Conservation (phyloP, 441 rosid species). For the Iberis amara region DNA sequence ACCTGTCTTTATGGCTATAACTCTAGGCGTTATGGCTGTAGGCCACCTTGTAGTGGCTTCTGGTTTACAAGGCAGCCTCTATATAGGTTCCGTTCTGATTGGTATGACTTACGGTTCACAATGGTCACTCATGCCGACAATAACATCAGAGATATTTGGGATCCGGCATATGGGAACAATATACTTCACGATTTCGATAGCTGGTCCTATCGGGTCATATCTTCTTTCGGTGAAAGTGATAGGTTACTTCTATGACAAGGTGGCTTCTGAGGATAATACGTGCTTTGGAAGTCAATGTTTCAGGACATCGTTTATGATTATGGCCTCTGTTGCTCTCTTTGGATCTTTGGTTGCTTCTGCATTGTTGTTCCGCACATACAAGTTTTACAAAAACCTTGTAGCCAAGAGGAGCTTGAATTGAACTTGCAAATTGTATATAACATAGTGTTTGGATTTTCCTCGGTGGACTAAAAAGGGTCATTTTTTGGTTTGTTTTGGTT, state of each 20-base stretch:
- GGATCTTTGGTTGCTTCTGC: constrained; percentile 53
- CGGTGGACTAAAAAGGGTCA: too few species aligned
- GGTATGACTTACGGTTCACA: constrained; percentile 71
- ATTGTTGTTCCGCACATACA: constrained; percentile 50
- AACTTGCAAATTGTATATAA: constrained; percentile 11
- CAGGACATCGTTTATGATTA: constrained; percentile 57
- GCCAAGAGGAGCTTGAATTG: constrained; percentile 34
- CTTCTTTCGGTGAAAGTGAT: constrained; percentile 56
- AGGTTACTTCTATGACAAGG: constrained; percentile 58
- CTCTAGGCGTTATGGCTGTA: constrained; percentile 40
- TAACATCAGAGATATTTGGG: constrained; percentile 61
- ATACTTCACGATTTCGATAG: constrained; percentile 56
- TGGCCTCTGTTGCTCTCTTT: constrained; percentile 48
- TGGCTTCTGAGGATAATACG: constrained; percentile 39
- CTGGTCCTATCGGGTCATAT: constrained; percentile 60
- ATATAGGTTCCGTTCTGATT: constrained; percentile 47
- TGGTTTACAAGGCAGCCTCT: constrained; percentile 44
- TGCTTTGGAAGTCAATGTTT: constrained; percentile 64
- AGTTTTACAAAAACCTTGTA: constrained; percentile 47
- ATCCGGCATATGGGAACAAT: constrained; percentile 61
- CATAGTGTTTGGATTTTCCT: too few species aligned
- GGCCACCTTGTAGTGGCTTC: constrained; percentile 47
- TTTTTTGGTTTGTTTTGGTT: too few species aligned
- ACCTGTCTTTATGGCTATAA: constrained; percentile 53
- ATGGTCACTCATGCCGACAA: constrained; percentile 72